Base-by-base conservation (phyloP, 257 asterid species). In the Ophiorrhiza pumila region DNA sequence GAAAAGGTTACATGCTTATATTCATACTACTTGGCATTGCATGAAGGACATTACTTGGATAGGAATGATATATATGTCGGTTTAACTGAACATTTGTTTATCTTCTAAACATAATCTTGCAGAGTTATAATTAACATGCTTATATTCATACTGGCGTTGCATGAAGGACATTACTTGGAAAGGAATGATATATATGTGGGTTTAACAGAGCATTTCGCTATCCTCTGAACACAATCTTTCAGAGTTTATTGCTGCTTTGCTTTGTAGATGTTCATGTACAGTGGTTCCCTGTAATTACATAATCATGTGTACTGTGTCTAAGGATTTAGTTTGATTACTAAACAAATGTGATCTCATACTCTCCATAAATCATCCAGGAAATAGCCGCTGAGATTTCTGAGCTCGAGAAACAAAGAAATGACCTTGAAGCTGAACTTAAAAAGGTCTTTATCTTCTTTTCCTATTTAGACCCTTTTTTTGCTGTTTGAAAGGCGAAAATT, bases 361-460 rank as follows among this genome's bases (percentile, higher is more conserved):
- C 27, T 31, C 15, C 29, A 34, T 70, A 27, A 61, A 65, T 74
- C 78, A 60, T 69, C 61, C 95, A 95, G 99, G 99, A 92, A 79
- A 81, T 95, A 66, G 79, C 80, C 50, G 85, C 86, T 71, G 99
- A 92, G 86, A 77, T 92, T 73, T 85, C 97, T 29, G 96, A 76
- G 70, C 96, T 92, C 55, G 93, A 88, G 88, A 89, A 87, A 80
- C 88, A 92, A 80, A 89, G 88, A 80, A 90, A 85, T 83, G 92
- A 87, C 71, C 92, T 91, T 74, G 99, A 95, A 89, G 96, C 97
- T 81, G 83, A 87, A 81, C 81, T 95, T 85, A 85, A 88, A 79
- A 93, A 90, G 98, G 99, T 92, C 49, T 67, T 57, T 68, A 31
- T 71, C 76, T 73, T 81, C 69, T 77, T 76, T 69, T 35, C 42